Conservation (phyloP, 345 rosid genomes). For the Eucalyptus viminalis region DNA sequence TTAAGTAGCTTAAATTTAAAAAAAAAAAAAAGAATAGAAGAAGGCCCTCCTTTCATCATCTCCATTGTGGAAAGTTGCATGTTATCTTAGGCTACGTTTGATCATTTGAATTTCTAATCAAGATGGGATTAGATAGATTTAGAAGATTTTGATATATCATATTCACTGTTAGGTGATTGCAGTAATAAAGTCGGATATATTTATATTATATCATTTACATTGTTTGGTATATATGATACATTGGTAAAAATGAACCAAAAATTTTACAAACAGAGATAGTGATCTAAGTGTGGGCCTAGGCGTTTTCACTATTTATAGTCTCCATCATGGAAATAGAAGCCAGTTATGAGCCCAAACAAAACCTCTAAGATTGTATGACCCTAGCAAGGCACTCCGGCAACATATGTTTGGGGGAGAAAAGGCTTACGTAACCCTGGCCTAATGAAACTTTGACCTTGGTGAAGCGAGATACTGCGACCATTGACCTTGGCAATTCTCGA, state of each 20-base stretch:
- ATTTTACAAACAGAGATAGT: too few relatives aligned
- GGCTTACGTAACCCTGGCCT: not conserved
- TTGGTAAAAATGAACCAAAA: too few relatives aligned
- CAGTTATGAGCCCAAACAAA: not conserved
- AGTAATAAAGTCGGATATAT: too few relatives aligned
- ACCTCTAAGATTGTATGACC: not conserved
- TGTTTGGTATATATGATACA: too few relatives aligned
- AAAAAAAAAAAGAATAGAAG: too few relatives aligned
- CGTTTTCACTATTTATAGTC: not conserved
- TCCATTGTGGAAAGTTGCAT: rapidly evolving
- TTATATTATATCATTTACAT: too few relatives aligned
- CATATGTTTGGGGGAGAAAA: not conserved
- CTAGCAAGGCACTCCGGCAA: not conserved
- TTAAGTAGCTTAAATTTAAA: not conserved
- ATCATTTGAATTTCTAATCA: too few relatives aligned
- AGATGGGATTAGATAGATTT: too few relatives aligned
- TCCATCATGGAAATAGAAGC: not conserved
- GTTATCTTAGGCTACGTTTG: too few relatives aligned
- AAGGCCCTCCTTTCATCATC: not conserved
- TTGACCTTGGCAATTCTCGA: not conserved
- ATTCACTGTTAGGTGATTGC: too few relatives aligned
- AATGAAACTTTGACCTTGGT: not conserved
- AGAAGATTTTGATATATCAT: too few relatives aligned
- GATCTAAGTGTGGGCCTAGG: not conserved
- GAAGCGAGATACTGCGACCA: rapidly evolving